Percentiles rank a stretch among this genome's conserved stretches.
Evolutionary conservation across 1,284 basidiomycete genomes (phyloP).

Genomic region (Ustilago crameri): DNA sequence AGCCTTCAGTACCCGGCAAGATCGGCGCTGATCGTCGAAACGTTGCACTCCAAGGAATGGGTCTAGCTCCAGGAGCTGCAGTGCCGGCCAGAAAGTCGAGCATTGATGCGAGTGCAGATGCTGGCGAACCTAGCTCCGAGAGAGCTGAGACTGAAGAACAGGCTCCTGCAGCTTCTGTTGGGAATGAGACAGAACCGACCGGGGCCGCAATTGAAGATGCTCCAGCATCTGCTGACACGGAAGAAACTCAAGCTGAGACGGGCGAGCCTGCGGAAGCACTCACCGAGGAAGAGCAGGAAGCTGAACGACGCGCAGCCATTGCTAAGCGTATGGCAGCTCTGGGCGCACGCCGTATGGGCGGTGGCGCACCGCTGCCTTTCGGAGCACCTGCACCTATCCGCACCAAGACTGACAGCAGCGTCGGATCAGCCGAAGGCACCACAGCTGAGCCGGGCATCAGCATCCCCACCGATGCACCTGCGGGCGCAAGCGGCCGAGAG

Average conservation of each 20-base stretch:
- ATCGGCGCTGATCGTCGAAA: conserved; percentile 44
- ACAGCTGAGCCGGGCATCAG: conserved; percentile 44
- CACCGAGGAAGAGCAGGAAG: conserved; percentile 57
- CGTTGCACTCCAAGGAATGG: conserved; percentile 52
- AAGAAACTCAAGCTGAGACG: conserved; percentile 11
- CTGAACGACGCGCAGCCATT: conserved; percentile 55
- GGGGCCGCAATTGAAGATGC: conserved; percentile 13
- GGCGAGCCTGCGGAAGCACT: conserved; percentile 30
- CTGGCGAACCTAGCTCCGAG: background rate
- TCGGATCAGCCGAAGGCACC: conserved; percentile 29
- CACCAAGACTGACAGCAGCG: conserved; percentile 20
- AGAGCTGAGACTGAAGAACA: conserved; percentile 1
- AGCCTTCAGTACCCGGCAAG: conserved; percentile 43
- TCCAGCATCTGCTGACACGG: background rate
- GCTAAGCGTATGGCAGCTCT: conserved; percentile 64
- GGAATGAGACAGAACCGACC: background rate
- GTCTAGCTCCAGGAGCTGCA: conserved; percentile 33
- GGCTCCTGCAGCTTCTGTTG: background rate
- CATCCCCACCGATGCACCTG: conserved; percentile 14
- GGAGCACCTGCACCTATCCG: conserved; percentile 41
- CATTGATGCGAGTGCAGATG: conserved; percentile 9
- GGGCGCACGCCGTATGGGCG: conserved; percentile 62
- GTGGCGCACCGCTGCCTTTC: conserved; percentile 32
- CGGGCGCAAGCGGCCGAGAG: conserved; percentile 1
- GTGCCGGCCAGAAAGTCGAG: conserved; percentile 23